Base-by-base conservation (phyloP, 768 basidiomycete genomes). In the Amanita rubescens region DNA sequence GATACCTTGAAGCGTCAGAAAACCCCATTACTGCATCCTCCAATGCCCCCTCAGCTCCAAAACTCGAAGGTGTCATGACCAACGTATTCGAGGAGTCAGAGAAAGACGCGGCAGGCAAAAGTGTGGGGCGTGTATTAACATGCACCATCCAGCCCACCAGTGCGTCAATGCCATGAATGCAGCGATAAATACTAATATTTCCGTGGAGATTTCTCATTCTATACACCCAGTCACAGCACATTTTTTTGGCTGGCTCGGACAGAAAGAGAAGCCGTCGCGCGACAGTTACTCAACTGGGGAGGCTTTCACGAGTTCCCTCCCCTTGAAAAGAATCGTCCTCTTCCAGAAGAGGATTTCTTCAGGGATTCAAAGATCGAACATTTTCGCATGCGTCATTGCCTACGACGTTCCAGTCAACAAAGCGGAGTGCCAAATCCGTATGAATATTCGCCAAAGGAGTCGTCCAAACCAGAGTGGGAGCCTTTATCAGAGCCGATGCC, bases 251-350 rank as follows among this genome's bases (percentile, higher is more conserved):
- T 37, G 12, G 9, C 14, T 10, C 54, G 52, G 4, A n/a, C 24
- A 27, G 43, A 53, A 24, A 43, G 46, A 19, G 54, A 55, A 14
- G 38, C 45, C 24, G 38, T 42, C 2, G 8, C 37, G 22, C 30
- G 38, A 25, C 51, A 57, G 48, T 46, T 55, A 22, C 55, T 72
- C 10, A 54, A 58, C 30, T 75, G 73, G 73, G 72, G 71, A 43
- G 71, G 72, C 5, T 72, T 74, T 54, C 51, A 66, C 39, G 43
- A 55, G 7, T 56, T 72, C 22, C 37, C 63, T 24, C 70, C 71
- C 17, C 63, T 71, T 32, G 59, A 63, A 8, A 50, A 55, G 12
- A 49, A 60, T 24, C 57, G 47, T 1, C 39, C 37, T 14, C 59
- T 72, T 19, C 19, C 42, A 15, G 63, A 67, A 20, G 46, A 54